phyloP scores from a whole-genome alignment of 768 basidiomycete genomes.

The Rickenella mellea region DNA sequence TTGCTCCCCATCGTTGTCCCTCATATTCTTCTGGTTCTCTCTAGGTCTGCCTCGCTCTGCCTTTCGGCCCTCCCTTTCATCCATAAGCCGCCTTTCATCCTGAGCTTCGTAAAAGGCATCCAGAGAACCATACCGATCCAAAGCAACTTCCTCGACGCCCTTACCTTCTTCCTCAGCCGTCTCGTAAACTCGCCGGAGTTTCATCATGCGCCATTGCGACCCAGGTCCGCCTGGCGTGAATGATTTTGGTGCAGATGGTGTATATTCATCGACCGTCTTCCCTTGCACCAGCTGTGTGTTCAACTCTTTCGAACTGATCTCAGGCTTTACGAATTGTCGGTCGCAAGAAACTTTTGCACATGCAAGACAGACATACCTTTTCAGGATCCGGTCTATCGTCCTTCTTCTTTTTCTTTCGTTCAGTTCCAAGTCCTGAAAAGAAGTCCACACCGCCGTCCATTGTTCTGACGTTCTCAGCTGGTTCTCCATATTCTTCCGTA shows the following conservation, averaged over 20 bases:
- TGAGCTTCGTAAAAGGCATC: slow-evolving; percentile 84
- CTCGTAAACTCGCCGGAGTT: slow-evolving; percentile 82
- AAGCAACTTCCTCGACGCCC: slow-evolving; percentile 65
- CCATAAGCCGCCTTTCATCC: slow-evolving; percentile 77
- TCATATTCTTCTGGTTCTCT: no score
- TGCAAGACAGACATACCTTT: slow-evolving; percentile 38
- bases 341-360: background rate
- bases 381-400: slow-evolving; percentile 58
- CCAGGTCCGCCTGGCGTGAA: slow-evolving; percentile 82
- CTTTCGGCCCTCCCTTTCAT: slow-evolving; percentile 64
- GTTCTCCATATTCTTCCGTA: slow-evolving; percentile 59
- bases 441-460: slow-evolving; percentile 67
- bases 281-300: slow-evolving; percentile 47
- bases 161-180: slow-evolving; percentile 77
- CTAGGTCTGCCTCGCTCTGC: slow-evolving; percentile 22
- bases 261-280: slow-evolving; percentile 24
- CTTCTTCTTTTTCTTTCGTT: slow-evolving; percentile 50
- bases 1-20: slow-evolving; percentile 21
- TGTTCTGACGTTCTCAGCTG: slow-evolving; percentile 33
- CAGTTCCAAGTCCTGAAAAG: slow-evolving; percentile 81
- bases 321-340: slow-evolving; percentile 37
- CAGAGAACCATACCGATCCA: slow-evolving; percentile 82
- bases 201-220: slow-evolving; percentile 97
- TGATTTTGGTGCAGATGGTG: slow-evolving; percentile 34
- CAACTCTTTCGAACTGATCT: slow-evolving; percentile 52